phyloP scores from a whole-genome alignment of 192 early-diverging fungal genomes.

The Coemansia umbellata region DNA sequence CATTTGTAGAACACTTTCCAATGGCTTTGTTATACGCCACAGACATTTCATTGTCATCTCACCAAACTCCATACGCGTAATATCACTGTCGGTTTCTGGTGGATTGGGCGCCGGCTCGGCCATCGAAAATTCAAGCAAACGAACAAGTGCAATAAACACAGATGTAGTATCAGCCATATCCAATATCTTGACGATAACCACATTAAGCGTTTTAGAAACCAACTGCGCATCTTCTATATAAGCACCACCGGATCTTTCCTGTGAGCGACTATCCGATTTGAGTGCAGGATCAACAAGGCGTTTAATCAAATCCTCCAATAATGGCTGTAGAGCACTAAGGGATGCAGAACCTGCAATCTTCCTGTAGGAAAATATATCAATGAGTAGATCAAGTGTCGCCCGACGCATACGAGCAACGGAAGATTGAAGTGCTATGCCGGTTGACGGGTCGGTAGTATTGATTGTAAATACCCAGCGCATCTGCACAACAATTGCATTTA shows the following conservation, averaged over 20 bases:
- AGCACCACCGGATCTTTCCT: not conserved
- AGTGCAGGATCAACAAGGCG: slow-evolving; percentile 78
- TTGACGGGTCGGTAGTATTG: slow-evolving; percentile 14
- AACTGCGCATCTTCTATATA: not conserved
- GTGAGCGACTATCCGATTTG: slow-evolving; percentile 30
- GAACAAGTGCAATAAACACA: slow-evolving; percentile 72
- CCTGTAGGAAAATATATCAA: slow-evolving; percentile 69
- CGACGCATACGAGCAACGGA: slow-evolving; percentile 68
- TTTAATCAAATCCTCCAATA: slow-evolving; percentile 74
- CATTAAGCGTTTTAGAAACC: slow-evolving; percentile 57
- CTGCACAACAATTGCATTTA: slow-evolving; percentile 23
- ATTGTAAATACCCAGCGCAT: slow-evolving; percentile 34
- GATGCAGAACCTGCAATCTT: slow-evolving; percentile 63
- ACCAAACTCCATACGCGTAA: slow-evolving; percentile 66
- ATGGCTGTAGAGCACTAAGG: slow-evolving; percentile 59
- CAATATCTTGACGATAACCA: slow-evolving; percentile 84
- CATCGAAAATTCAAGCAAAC: slow-evolving; percentile 57
- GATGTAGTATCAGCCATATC: slow-evolving; percentile 84
- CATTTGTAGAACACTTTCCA: slow-evolving; percentile 65
- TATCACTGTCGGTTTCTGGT: slow-evolving; percentile 46
- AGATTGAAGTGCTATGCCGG: slow-evolving; percentile 16
- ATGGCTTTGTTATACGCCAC: slow-evolving; percentile 90
- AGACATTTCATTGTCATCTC: slow-evolving; percentile 95
- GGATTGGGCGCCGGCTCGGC: slow-evolving; percentile 53
- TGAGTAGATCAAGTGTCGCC: slow-evolving; percentile 55